A percentile compares a stretch with the other conserved stretches of the same genome.
These are phyloP conservation scores for Aureobasidium sp. DNA, from an alignment of 2,329 filamentous ascomycete species.

Conservation along the genomic window DNA sequence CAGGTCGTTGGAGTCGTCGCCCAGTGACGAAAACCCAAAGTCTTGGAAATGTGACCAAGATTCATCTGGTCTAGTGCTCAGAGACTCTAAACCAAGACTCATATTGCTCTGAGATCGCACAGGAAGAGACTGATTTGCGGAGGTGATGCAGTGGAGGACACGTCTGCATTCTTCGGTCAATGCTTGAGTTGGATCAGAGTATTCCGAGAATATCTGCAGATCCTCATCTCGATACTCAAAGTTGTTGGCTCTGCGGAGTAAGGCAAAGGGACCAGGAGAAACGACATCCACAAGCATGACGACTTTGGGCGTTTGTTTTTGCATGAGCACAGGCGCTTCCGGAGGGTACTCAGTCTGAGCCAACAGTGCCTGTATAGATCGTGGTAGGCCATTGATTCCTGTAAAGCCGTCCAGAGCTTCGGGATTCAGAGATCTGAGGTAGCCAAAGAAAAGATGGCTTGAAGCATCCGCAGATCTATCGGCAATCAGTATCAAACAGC, in stretches of 20 bases:
- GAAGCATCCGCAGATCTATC: slow-evolving; percentile 84
- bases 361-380: slow-evolving; percentile 83
- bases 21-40: slow-evolving; percentile 73
- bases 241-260: slow-evolving; percentile 83
- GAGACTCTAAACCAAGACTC: slow-evolving; percentile 28
- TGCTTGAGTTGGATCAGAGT: slow-evolving; percentile 79
- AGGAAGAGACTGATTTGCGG: slow-evolving; percentile 72
- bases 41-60: slow-evolving; percentile 98
- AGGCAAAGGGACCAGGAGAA: slow-evolving; percentile 86
- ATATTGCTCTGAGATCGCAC: slow-evolving; percentile 42
- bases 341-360: slow-evolving; percentile 94
- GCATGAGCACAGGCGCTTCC: slow-evolving; percentile 65
- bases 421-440: slow-evolving; percentile 83
- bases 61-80: slow-evolving; percentile 62
- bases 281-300: slow-evolving; percentile 96
- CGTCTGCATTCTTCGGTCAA: slow-evolving; percentile 90
- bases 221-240: slow-evolving; percentile 94
- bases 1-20: slow-evolving; percentile 19
- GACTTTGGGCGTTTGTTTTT: slow-evolving; percentile 76
- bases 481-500: slow-evolving; percentile 12
- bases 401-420: slow-evolving; percentile 61
- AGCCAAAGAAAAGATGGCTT: slow-evolving; percentile 96
- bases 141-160: slow-evolving; percentile 81
- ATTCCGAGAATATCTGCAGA: slow-evolving; percentile 77
- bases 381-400: slow-evolving; percentile 78